These are phyloP conservation scores for Phytophthora hibernalis DNA, from an alignment of 352 stramenopile genomes.

Conservation along the genomic window DNA sequence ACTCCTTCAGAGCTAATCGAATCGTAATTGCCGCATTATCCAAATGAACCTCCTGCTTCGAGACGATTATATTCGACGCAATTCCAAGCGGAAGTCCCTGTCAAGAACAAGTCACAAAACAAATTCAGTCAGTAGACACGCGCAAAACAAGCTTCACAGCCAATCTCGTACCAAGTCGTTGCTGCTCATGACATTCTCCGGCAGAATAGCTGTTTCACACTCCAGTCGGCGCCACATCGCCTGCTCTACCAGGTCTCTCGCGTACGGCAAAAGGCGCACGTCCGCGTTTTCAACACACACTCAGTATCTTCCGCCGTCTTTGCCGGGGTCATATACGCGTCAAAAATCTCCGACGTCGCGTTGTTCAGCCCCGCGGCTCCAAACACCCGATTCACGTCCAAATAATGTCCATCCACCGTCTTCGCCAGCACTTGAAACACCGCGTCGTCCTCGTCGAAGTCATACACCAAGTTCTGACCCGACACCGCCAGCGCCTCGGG, in stretches of 20 bases:
- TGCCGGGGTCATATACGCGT: constrained; percentile 11
- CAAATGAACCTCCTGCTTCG: constrained; percentile 23
- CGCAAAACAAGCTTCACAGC: neutral
- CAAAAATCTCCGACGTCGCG: constrained; percentile 26
- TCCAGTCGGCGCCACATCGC: constrained; percentile 28
- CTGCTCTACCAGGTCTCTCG: constrained; percentile 13
- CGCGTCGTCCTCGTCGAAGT: constrained; percentile 22
- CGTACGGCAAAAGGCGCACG: constrained; percentile 23
- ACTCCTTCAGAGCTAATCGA: constrained; percentile 26
- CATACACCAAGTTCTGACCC: constrained; percentile 26
- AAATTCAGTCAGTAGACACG: neutral
- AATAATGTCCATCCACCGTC: constrained; percentile 24
- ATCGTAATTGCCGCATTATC: constrained; percentile 19
- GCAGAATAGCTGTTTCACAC: constrained; percentile 26
- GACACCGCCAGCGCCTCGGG: constrained; percentile 25
- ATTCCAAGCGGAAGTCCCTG: constrained; percentile 19
- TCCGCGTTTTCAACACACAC: constrained; percentile 22
- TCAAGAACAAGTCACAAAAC: neutral
- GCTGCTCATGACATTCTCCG: constrained; percentile 8
- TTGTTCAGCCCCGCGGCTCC: constrained; percentile 13
- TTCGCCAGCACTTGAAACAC: constrained; percentile 30
- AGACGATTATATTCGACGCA: constrained; percentile 26
- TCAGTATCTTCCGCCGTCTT: neutral
- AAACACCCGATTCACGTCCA: constrained; percentile 20
- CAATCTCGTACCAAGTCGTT: constrained; percentile 21